Conservation (phyloP, 495 filamentous ascomycete species). For the Aspergillus sclerotioniger region DNA sequence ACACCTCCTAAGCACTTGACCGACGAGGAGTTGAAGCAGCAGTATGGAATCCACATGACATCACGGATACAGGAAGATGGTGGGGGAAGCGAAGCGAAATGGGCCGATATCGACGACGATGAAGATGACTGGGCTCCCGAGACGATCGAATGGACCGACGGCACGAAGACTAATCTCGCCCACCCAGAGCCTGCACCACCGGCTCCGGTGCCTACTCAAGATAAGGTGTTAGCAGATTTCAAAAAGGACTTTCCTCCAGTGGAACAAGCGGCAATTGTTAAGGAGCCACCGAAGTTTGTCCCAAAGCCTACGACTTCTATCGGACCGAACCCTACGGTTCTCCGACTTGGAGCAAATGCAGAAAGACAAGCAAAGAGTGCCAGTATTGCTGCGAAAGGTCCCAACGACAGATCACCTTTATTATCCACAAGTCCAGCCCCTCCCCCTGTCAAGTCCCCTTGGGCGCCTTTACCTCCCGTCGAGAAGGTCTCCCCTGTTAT, state of each 20-base stretch:
- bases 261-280: constrained; percentile 22
- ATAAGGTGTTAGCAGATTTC: constrained; percentile 23
- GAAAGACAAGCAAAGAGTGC: constrained; percentile 51
- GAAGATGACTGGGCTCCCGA: constrained; percentile 98
- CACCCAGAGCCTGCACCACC: constrained; percentile 41
- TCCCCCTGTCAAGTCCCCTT: constrained; percentile 80
- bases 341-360: constrained; percentile 50
- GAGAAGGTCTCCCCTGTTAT: constrained; percentile 72
- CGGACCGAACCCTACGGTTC: constrained; percentile 54
- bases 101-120: constrained; percentile 99
- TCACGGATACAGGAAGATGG: constrained; percentile 83
- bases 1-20: constrained; percentile 89
- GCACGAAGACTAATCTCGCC: constrained; percentile 83
- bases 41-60: constrained; percentile 94
- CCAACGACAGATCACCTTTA: constrained; percentile 70
- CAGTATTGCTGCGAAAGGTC: constrained; percentile 63
- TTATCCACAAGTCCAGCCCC: constrained; percentile 77
- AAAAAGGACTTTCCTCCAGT: constrained; percentile 25
- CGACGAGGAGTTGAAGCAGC: constrained; percentile 94
- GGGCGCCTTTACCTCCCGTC: constrained; percentile 82
- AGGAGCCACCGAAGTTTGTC: constrained; percentile 32
- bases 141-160: constrained; percentile 94
- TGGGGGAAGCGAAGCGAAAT: constrained; percentile 80
- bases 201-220: constrained; percentile 20
- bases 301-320: constrained; percentile 49